Evolutionary conservation across 768 basidiomycete species (phyloP), one percentile per base, ranked within the genome.

Genomic region (Polyporus arcularius): DNA sequence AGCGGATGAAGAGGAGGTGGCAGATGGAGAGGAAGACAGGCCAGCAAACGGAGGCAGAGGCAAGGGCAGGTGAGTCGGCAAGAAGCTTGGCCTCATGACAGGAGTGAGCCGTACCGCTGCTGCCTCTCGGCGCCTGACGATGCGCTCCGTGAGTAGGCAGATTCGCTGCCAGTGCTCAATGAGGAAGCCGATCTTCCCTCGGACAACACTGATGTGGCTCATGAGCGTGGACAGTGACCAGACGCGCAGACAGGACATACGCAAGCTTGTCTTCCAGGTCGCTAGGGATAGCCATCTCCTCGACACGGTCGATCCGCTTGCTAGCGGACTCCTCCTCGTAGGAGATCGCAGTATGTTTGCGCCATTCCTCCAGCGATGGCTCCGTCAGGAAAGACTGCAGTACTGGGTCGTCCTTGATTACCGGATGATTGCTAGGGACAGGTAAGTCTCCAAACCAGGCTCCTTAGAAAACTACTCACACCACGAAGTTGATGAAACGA

Each of bases 81-180:
- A 76, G 77, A 82, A 84, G 73, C 80, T 73, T 74, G 82, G 83
- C 79, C 80, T 79, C 78, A 69, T 57, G 67, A 81, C 80, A 78
- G 85, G 79, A 73, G 70, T 71, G 74, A 74, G 75, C 79, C 92
- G 85, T 89, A 91, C 92, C 82, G 91, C 89, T 79, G 91, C 89
- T 76, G 93, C 90, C 81, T 96, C 91, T 70, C 92, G 86, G 76
- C 96, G 85, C 74, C 89, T 93, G 56, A 96, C 84, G 64, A 93
- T 84, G 62, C 94, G 89, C 76, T 98, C 96, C 18, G 88, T 83
- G 56, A 94, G 81, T 57, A 92, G 76, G 72, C 92, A 92, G 70
- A 98, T 87, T 68, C 89, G 88, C 68, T 95, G 92, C 92, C 95
- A 97, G 62, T 92, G 88, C 60, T 94, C 94, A 60, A 98, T 90